Percentiles rank a stretch among this genome's conserved stretches.
These are phyloP conservation scores for Stropharia rugosoannulata DNA, from an alignment of 768 basidiomycete species.

Conservation along the genomic window DNA sequence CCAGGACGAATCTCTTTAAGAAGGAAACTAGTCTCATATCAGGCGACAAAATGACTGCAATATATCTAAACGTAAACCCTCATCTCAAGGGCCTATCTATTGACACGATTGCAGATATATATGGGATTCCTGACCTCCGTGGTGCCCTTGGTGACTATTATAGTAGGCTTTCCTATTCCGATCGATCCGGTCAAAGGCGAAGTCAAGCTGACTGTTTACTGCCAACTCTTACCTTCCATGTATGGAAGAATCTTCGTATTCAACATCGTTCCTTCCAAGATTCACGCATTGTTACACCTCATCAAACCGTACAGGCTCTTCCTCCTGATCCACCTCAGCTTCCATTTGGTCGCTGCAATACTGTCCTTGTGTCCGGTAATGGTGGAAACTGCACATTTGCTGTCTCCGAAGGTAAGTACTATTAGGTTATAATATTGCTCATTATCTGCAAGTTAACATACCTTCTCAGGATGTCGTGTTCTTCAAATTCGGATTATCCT, in stretches of 20 bases:
- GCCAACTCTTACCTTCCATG: conserved; percentile 14
- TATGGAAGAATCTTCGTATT: conserved; percentile 19
- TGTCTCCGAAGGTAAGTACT: not conserved
- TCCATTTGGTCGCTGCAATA: conserved; percentile 17
- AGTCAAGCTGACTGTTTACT: conserved; percentile 1
- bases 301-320: conserved; percentile 13
- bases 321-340: conserved; percentile 8
- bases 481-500: not conserved
- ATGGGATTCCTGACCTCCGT: conserved; percentile 20
- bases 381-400: not conserved
- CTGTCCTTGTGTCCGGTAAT: conserved; percentile 9
- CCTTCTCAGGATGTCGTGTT: not conserved
- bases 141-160: conserved; percentile 19
- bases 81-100: conserved; percentile 4
- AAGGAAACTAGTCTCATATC: not conserved
- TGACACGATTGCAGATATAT: conserved; percentile 14
- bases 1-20: not conserved
- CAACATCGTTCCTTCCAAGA: conserved; percentile 18
- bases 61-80: not conserved
- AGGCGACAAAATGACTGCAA: not conserved
- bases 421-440: not conserved
- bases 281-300: conserved; percentile 6
- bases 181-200: not conserved
- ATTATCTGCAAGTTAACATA: not conserved
- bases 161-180: not conserved